Conservation (phyloP, 148 eudicot genomes). For the Rhododendron henanense region DNA sequence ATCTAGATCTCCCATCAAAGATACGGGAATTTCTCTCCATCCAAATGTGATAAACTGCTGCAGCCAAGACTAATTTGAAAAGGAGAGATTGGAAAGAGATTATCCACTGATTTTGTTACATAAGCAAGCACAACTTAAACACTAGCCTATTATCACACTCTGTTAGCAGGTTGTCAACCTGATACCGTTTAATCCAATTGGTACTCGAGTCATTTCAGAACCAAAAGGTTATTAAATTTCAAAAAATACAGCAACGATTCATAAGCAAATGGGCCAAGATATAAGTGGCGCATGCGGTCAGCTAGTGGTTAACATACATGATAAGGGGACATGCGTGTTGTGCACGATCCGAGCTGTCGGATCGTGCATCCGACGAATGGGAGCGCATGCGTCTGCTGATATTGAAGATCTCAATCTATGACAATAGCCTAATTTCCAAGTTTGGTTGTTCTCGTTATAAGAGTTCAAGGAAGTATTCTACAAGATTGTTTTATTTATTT, state of each 20-base stretch:
- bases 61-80: too few relatives aligned
- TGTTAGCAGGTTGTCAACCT: conserved; percentile 61
- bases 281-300: conserved; percentile 97
- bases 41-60: too few relatives aligned
- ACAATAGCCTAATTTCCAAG: neutral
- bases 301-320: conserved; percentile 57
- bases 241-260: conserved; percentile 73
- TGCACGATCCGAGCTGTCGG: too few relatives aligned
- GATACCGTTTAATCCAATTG: conserved; percentile 83
- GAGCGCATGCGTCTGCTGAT: conserved; percentile 39
- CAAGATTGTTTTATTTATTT: too few relatives aligned
- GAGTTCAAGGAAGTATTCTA: too few relatives aligned
- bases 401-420: conserved; percentile 77
- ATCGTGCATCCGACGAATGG: neutral
- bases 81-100: too few relatives aligned
- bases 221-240: conserved; percentile 62
- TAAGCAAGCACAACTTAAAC: too few relatives aligned
- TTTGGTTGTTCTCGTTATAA: neutral
- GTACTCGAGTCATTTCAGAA: conserved; percentile 54
- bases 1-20: too few relatives aligned
- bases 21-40: too few relatives aligned
- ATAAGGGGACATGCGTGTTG: conserved; percentile 20
- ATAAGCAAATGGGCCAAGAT: conserved; percentile 98
- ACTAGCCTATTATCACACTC: too few relatives aligned
- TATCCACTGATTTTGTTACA: too few relatives aligned